A percentile compares a stretch with the other conserved stretches of the same genome.
phyloP scores from a whole-genome alignment of 176 grass and related monocot genomes.

The Luzula sylvatica region DNA sequence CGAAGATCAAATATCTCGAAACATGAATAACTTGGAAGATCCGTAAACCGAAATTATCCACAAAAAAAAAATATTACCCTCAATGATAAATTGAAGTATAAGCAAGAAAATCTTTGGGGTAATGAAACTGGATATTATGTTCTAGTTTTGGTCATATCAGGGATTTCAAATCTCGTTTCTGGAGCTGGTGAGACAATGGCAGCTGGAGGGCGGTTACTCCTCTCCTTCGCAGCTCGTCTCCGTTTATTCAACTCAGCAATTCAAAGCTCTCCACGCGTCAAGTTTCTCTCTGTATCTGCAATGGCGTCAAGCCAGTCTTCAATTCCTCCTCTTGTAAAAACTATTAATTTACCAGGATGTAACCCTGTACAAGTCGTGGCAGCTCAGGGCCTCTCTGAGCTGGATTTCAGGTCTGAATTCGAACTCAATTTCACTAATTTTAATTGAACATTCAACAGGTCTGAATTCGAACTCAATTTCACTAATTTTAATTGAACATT shows the following conservation, averaged over 20 bases:
- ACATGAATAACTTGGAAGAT: too few relatives aligned
- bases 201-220: neutral
- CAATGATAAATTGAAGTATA: too few relatives aligned
- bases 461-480: too few relatives aligned
- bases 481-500: too few relatives aligned
- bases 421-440: neutral
- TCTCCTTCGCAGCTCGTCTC: neutral
- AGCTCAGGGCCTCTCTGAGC: conserved; percentile 46
- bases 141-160: too few relatives aligned
- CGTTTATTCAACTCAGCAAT: neutral
- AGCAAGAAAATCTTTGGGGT: too few relatives aligned
- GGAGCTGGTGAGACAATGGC: conserved; percentile 15
- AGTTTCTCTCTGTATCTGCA: neutral
- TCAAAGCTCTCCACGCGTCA: neutral
- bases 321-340: conserved; percentile 1
- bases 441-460: too few relatives aligned
- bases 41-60: too few relatives aligned
- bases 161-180: neutral
- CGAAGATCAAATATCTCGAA: too few relatives aligned
- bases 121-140: too few relatives aligned
- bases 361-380: conserved; percentile 40
- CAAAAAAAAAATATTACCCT: too few relatives aligned
- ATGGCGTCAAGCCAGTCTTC: conserved; percentile 45
- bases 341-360: conserved; percentile 34
- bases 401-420: conserved; percentile 47